phyloP scores from a whole-genome alignment of 345 rosid species.

The Diplotaxis tenuifolia region DNA sequence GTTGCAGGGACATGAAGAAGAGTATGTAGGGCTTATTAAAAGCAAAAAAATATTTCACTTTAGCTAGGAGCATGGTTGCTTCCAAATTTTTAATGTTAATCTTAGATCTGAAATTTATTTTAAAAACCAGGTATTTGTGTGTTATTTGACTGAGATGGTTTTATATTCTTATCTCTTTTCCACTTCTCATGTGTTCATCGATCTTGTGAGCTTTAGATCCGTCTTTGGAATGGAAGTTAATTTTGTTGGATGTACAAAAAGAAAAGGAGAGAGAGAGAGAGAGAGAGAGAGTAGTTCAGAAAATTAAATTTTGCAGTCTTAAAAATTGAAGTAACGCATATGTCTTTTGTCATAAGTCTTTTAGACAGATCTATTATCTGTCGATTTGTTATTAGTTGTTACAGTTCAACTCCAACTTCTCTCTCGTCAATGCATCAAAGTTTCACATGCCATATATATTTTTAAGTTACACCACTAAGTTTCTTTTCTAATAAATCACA shows the following conservation, averaged over 20 bases:
- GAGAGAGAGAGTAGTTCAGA: conserved; percentile 21
- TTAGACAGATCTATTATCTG: not conserved
- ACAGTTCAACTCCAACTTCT: not conserved
- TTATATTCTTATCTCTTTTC: conserved; percentile 16
- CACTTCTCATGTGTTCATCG: conserved; percentile 16
- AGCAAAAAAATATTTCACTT: not conserved
- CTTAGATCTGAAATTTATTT: conserved; percentile 18
- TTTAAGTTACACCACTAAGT: not conserved
- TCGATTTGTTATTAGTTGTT: conserved; percentile 8
- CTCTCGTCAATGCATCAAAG: not conserved
- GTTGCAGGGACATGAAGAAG: conserved; percentile 64
- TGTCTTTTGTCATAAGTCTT: conserved; percentile 24
- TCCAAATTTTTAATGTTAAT: conserved; percentile 21
- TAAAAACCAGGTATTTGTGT: not conserved
- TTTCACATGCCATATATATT: not conserved
- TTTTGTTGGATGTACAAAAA: not conserved
- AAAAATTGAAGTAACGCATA: conserved; percentile 8
- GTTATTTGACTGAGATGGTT: conserved; percentile 23
- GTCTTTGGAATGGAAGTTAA: not conserved
- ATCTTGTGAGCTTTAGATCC: conserved; percentile 20
- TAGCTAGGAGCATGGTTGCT: conserved; percentile 27
- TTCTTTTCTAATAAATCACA: not conserved
- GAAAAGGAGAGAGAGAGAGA: not conserved
- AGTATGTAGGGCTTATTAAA: conserved; percentile 40
- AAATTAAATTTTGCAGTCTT: conserved; percentile 14